Evolutionary conservation across 108 stramenopile genomes (phyloP), one percentile per base, ranked within the genome.

Genomic region (Conticribra weissflogii): DNA sequence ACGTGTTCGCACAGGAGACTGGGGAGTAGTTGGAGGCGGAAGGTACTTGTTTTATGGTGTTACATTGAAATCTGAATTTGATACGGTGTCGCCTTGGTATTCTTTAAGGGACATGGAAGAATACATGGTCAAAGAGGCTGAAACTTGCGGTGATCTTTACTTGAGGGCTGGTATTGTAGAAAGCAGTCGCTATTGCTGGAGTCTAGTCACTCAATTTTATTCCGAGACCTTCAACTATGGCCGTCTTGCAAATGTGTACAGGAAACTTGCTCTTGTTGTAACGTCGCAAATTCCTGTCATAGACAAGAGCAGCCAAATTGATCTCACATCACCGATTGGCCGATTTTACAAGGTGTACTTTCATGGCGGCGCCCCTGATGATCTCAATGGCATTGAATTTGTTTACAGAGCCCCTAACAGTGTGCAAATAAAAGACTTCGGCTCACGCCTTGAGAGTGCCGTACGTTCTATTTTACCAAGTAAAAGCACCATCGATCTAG

Each of bases 321-420:
- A 86, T 14, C 68, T 92, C 22, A 84, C 90, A 9, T 83, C 80
- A 27, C 85, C 81, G 1, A 58, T 95, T 44, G 95, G 95, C 32
- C 68, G 91, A 32, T 96, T 92, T 63, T 96, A 93, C 63, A 78
- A 89, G 55, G 92, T 96, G 30, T 92, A 85, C 79, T 96, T 93
- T 63, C 95, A 96, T 77, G 95, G 95, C 15, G 89, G 89, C 9
- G 95, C 95, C 8, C 92, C 95, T 16, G 92, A 96, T 59, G 92
- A 96, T 54, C 75, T 96, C 9, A 81, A 88, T 18, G 89, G 90
- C 19, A 78, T 84, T 31, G 90, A 78, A 51, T 96, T 91, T 58
- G 85, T 96, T 16, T 93, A 96, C 61, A 84, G 92, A 30, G 87
- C 89, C 23, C 81, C 84, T 16, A 81, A 59, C 16, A 79, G 66